Evolutionary conservation across 2,329 filamentous ascomycete species (phyloP).

Genomic region (Penicillium sp.): DNA sequence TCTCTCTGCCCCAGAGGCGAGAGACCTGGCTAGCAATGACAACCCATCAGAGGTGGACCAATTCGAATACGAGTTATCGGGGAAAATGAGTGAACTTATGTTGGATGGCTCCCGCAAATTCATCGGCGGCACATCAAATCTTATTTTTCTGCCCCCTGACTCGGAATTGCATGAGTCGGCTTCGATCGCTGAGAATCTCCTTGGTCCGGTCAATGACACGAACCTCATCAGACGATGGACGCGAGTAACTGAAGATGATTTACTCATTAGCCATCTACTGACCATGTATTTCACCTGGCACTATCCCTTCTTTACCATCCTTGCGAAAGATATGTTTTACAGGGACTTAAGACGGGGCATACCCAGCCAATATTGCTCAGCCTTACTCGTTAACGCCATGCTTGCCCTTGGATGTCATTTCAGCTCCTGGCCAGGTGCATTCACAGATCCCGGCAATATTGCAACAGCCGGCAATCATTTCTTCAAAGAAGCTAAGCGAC

Average conservation of each 20-base stretch:
- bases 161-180: constrained; percentile 44
- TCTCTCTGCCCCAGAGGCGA: constrained; percentile 40
- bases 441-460: constrained; percentile 69
- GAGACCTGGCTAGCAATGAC: constrained; percentile 36
- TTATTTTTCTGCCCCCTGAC: constrained; percentile 72
- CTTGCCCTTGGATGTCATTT: constrained; percentile 92
- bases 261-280: constrained; percentile 80
- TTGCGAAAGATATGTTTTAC: constrained; percentile 84
- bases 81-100: constrained; percentile 89
- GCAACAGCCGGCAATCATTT: constrained; percentile 93
- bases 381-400: constrained; percentile 90
- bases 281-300: constrained; percentile 99
- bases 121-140: constrained; percentile 89
- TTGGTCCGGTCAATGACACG: constrained; percentile 53
- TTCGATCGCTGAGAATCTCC: constrained; percentile 45
- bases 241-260: constrained; percentile 74
- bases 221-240: constrained; percentile 86
- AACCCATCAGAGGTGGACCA: constrained; percentile 43
- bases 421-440: constrained; percentile 72
- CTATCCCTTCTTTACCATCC: constrained; percentile 90
- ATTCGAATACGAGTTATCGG: constrained; percentile 78
- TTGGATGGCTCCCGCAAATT: constrained; percentile 86
- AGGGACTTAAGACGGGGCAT: constrained; percentile 76
- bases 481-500: constrained; percentile 86
- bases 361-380: constrained; percentile 77